A percentile compares a stretch with the other conserved stretches of the same genome.
These are phyloP conservation scores for Solanum clarkiae DNA, from an alignment of 257 asterid genomes.

Conservation along the genomic window DNA sequence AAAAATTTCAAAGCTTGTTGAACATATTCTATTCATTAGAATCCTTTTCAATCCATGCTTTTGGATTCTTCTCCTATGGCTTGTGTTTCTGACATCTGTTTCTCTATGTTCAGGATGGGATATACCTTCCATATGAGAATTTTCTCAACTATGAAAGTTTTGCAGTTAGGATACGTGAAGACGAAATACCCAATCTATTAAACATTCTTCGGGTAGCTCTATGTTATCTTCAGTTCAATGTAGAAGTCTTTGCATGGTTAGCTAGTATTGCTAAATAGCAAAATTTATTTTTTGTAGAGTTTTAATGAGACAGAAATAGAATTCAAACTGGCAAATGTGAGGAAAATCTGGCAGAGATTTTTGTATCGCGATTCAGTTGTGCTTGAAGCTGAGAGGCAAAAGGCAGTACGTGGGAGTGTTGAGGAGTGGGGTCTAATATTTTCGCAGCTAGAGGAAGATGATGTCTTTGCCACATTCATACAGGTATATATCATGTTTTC, in stretches of 20 bases:
- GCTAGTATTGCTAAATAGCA: neutral
- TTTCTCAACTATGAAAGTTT: slow-evolving; percentile 72
- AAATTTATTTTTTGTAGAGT: slow-evolving; percentile 28
- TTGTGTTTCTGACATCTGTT: neutral
- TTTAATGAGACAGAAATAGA: slow-evolving; percentile 76
- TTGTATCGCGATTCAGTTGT: slow-evolving; percentile 67
- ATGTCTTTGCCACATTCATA: slow-evolving; percentile 58
- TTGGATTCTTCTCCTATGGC: neutral
- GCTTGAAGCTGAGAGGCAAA: slow-evolving; percentile 94
- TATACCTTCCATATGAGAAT: slow-evolving; percentile 88
- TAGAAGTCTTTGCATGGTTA: neutral
- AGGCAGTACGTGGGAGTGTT: slow-evolving; percentile 29
- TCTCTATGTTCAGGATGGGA: slow-evolving; percentile 57
- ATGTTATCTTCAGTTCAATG: slow-evolving; percentile 1
- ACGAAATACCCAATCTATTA: slow-evolving; percentile 70
- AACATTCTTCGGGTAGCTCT: slow-evolving; percentile 62
- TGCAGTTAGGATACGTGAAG: slow-evolving; percentile 83
- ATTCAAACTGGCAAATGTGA: slow-evolving; percentile 59
- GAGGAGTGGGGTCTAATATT: slow-evolving; percentile 60
- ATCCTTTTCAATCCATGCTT: neutral
- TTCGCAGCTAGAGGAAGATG: slow-evolving; percentile 56
- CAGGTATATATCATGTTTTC: slow-evolving; percentile 43
- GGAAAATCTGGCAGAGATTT: slow-evolving; percentile 87
- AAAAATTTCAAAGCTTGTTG: neutral
- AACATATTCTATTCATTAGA: neutral